phyloP scores from a whole-genome alignment of 1,284 basidiomycete species.

The Ustilago tritici region DNA sequence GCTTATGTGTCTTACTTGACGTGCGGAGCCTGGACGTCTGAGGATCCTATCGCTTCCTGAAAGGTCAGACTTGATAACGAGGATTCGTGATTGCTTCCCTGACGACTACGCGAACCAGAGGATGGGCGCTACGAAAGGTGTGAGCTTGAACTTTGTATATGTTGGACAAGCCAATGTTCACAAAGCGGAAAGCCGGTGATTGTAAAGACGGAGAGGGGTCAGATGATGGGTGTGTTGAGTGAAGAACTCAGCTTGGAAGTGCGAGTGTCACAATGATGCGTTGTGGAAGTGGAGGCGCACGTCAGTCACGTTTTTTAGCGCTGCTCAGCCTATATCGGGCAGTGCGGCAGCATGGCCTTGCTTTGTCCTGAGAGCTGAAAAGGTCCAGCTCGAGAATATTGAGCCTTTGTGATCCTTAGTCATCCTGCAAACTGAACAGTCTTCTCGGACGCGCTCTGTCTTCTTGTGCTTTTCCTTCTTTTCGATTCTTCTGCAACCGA shows the following conservation, averaged over 20 bases:
- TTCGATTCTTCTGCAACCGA: conserved; percentile 31
- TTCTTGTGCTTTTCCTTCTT: conserved; percentile 28
- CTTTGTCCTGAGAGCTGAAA: not conserved
- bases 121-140: not conserved
- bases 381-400: conserved; percentile 9
- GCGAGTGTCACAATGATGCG: not conserved
- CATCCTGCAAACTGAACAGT: conserved; percentile 10
- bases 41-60: too few species aligned
- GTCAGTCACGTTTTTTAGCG: conserved; percentile 16
- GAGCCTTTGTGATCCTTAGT: conserved; percentile 19
- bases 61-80: not conserved
- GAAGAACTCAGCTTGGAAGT: conserved; percentile 4
- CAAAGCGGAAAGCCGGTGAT: not conserved
- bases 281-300: conserved; percentile 34
- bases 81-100: not conserved
- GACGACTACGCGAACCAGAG: not conserved
- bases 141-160: not conserved
- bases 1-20: too few species aligned
- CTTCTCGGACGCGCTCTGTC: conserved; percentile 4
- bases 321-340: conserved; percentile 1
- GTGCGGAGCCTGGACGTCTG: too few species aligned
- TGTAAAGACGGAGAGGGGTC: too few species aligned
- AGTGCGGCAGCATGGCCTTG: not conserved
- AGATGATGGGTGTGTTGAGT: too few species aligned
- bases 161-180: not conserved